Evolutionary conservation across 805 yeast genomes (phyloP).

Genomic region (Zygosaccharomyces bisporus): DNA sequence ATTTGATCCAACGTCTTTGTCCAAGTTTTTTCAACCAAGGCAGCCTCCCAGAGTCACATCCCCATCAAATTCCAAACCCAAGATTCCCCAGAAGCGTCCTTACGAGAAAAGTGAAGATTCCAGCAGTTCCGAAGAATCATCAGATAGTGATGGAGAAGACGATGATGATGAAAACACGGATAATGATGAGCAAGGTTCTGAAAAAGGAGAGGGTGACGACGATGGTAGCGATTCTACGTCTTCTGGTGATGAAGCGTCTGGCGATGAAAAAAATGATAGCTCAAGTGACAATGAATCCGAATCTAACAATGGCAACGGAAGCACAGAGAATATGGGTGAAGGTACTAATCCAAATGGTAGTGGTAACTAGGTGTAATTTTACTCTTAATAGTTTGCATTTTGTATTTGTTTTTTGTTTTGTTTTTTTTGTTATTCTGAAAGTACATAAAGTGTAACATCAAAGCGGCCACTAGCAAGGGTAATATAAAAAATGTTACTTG

Average conservation of each 20-base stretch:
- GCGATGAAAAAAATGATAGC: slow-evolving; percentile 40
- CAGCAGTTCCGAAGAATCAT: slow-evolving; percentile 16
- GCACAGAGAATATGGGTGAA: background rate
- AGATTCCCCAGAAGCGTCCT: slow-evolving; percentile 25
- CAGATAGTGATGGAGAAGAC: slow-evolving; percentile 29
- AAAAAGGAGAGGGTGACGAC: slow-evolving; percentile 8
- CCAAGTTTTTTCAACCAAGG: slow-evolving; percentile 37
- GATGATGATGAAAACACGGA: slow-evolving; percentile 20
- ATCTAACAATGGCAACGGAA: slow-evolving; percentile 1
- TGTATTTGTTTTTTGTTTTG: background rate
- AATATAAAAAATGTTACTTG: background rate
- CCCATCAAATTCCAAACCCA: slow-evolving; percentile 13
- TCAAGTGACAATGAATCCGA: background rate
- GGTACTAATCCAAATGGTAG: slow-evolving; percentile 27
- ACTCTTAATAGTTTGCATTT: slow-evolving; percentile 10
- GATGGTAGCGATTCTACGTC: slow-evolving; percentile 5
- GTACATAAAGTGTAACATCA: background rate
- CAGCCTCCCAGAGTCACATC: slow-evolving; percentile 23
- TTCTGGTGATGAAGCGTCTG: slow-evolving; percentile 37
- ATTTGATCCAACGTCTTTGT: slow-evolving; percentile 37
- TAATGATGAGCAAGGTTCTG: slow-evolving; percentile 24
- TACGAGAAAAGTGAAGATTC: slow-evolving; percentile 15
- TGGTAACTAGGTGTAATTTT: slow-evolving; percentile 22
- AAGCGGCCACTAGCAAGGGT: background rate
- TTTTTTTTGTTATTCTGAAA: background rate